A percentile compares a stretch with the other conserved stretches of the same genome.
Conservation (phyloP, 225 moss, liverwort and hornwort genomes). For the Anthoceros angustus region DNA sequence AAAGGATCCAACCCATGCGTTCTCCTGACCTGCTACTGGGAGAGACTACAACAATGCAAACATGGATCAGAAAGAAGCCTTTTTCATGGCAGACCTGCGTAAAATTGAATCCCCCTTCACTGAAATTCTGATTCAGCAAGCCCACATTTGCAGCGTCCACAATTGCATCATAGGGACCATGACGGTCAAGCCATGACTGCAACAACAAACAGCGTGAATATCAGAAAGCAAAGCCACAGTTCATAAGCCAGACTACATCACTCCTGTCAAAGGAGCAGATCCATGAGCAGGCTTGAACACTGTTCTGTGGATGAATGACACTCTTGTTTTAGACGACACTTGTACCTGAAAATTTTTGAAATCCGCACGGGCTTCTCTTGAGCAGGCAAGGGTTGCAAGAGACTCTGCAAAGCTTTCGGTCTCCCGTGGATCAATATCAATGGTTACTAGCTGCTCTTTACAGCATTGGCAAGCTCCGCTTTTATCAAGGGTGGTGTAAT, state of each 20-base stretch:
- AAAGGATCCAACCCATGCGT: neutral
- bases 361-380: conserved; percentile 62
- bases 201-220: conserved; percentile 2
- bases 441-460: conserved; percentile 63
- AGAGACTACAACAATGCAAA: neutral
- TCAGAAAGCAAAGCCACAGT: neutral
- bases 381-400: conserved; percentile 54
- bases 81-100: conserved; percentile 34
- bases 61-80: neutral
- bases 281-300: neutral
- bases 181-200: conserved; percentile 73
- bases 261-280: neutral
- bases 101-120: conserved; percentile 82
- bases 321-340: neutral
- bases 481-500: conserved; percentile 43
- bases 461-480: conserved; percentile 55
- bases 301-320: neutral
- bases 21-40: no score
- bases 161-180: conserved; percentile 80
- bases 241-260: neutral
- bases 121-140: conserved; percentile 79
- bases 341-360: conserved; percentile 84
- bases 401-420: conserved; percentile 73
- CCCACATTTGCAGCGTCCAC: conserved; percentile 91
- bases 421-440: conserved; percentile 80